These are phyloP conservation scores for Herpetomonas muscarum DNA, from an alignment of 208 protist species.

Conservation along the genomic window DNA sequence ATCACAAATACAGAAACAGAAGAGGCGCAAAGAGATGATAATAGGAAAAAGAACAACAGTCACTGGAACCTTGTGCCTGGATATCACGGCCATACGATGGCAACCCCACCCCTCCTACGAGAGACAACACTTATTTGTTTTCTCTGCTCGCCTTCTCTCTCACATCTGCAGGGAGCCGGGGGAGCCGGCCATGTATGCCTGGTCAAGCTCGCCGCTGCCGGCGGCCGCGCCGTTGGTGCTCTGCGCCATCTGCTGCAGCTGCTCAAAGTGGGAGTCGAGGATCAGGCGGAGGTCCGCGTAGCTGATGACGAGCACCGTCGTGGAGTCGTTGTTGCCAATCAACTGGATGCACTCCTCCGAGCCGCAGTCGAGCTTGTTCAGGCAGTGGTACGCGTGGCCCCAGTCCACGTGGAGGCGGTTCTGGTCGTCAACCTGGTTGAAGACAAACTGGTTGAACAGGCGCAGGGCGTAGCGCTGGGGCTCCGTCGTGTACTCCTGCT, in stretches of 20 bases:
- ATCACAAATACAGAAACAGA: not conserved
- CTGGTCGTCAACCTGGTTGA: slow-evolving; percentile 94
- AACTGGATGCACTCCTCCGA: slow-evolving; percentile 92
- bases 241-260: slow-evolving; percentile 62
- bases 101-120: too few relatives aligned
- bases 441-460: slow-evolving; percentile 96
- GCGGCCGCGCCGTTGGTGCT: slow-evolving; percentile 27
- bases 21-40: not conserved
- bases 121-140: not conserved
- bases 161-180: slow-evolving; percentile 1
- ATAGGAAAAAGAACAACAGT: not conserved
- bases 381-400: slow-evolving; percentile 93
- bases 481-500: slow-evolving; percentile 71
- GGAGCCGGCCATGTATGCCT: slow-evolving; percentile 3
- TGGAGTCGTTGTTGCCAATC: slow-evolving; percentile 85
- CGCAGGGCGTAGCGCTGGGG: slow-evolving; percentile 82
- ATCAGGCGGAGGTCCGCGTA: slow-evolving; percentile 92
- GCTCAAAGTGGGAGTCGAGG: slow-evolving; percentile 81
- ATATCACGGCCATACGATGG: too few relatives aligned
- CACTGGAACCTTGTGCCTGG: too few relatives aligned
- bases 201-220: slow-evolving; percentile 16
- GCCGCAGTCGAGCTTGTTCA: slow-evolving; percentile 97
- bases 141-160: not conserved
- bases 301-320: slow-evolving; percentile 89
- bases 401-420: slow-evolving; percentile 90